Conservation (phyloP, 768 basidiomycete genomes). For the Kwoniella shandongensis region DNA sequence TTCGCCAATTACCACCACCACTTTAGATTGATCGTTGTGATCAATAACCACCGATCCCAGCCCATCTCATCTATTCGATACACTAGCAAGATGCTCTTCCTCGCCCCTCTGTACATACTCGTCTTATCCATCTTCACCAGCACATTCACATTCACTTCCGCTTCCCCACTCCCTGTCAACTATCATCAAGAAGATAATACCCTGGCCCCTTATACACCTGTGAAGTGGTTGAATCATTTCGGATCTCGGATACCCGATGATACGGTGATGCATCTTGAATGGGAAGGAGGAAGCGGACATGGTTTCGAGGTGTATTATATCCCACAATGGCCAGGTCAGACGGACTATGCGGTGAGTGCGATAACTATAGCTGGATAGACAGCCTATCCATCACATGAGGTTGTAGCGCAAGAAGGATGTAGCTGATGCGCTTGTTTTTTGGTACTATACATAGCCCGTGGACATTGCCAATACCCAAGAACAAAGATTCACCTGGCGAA, state of each 20-base stretch:
- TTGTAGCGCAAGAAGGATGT: too few species aligned
- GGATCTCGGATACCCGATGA: slow-evolving; percentile 18
- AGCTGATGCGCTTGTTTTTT: not conserved
- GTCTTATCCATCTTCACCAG: slow-evolving; percentile 10
- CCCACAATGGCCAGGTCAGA: slow-evolving; percentile 26
- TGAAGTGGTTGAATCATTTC: slow-evolving; percentile 18
- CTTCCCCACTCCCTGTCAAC: not conserved
- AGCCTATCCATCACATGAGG: too few species aligned
- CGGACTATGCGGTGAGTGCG: slow-evolving; percentile 22
- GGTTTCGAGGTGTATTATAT: slow-evolving; percentile 30
- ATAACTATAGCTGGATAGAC: not conserved
- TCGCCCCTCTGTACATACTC: slow-evolving; percentile 6
- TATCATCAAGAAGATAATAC: not conserved
- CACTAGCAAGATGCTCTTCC: slow-evolving; percentile 15
- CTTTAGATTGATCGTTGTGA: too few species aligned
- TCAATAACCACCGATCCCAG: too few species aligned
- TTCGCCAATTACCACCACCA: too few species aligned
- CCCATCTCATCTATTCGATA: not conserved
- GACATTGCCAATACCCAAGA: slow-evolving; percentile 10
- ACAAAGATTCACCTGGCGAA: slow-evolving; percentile 18
- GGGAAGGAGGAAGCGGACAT: slow-evolving; percentile 20
- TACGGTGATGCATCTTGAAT: slow-evolving; percentile 12
- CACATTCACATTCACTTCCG: slow-evolving; percentile 10
- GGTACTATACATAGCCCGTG: slow-evolving; percentile 12
- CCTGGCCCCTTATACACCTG: slow-evolving; percentile 6